Evolutionary conservation across 1,139 yeast species (phyloP).

Genomic region (Meyerozyma elateridarum): DNA sequence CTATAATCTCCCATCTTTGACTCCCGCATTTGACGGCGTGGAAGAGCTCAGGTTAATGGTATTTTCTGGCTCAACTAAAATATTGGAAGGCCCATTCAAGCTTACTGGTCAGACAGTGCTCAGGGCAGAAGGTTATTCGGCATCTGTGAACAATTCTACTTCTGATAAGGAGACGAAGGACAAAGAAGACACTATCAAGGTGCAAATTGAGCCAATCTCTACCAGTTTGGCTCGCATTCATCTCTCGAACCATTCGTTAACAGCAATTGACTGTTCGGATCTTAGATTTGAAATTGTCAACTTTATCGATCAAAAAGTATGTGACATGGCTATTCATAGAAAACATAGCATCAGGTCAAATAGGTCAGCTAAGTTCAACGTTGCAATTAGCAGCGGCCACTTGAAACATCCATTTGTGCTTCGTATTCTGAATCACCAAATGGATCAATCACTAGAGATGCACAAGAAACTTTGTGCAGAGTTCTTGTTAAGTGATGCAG

Average conservation of each 20-base stretch:
- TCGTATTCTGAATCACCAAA: constrained; percentile 20
- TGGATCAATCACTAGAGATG: constrained; percentile 23
- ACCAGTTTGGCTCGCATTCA: constrained; percentile 28
- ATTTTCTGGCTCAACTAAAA: constrained; percentile 18
- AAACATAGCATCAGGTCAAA: constrained; percentile 31
- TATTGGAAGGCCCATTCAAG: constrained; percentile 21
- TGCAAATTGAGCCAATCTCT: constrained; percentile 22
- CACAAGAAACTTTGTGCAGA: too few species aligned
- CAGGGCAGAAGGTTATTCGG: background rate
- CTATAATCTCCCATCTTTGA: constrained; percentile 1
- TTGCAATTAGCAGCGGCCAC: constrained; percentile 29
- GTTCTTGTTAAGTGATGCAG: too few species aligned
- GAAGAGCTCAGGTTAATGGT: background rate
- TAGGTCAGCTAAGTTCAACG: constrained; percentile 30
- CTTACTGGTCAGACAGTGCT: constrained; percentile 7
- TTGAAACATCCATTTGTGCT: constrained; percentile 33
- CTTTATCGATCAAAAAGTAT: constrained; percentile 25
- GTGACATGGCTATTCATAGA: constrained; percentile 26
- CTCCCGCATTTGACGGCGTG: background rate
- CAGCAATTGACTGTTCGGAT: constrained; percentile 27
- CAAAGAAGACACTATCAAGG: constrained; percentile 3
- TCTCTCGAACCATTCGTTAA: constrained; percentile 26
- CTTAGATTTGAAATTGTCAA: constrained; percentile 29
- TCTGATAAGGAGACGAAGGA: background rate
- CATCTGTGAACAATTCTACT: background rate